Evolutionary conservation across 805 yeast genomes (phyloP).

Genomic region (Starmerella ratchasimensis): DNA sequence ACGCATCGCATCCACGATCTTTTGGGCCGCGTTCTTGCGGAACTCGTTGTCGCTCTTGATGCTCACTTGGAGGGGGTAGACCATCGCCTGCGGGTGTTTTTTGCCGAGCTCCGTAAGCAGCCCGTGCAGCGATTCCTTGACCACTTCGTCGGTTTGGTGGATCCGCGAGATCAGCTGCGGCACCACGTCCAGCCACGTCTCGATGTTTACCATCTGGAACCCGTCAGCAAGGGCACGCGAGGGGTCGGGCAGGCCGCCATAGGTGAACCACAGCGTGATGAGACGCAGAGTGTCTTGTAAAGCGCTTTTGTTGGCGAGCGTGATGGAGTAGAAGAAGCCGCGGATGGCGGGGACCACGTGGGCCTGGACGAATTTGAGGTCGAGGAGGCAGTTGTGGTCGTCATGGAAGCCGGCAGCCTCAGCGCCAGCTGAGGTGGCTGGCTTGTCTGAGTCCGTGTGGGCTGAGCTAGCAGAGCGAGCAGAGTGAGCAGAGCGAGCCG

Average conservation of each 20-base stretch:
- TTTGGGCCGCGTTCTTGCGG: conserved; percentile 80
- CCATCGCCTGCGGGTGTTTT: conserved; percentile 93
- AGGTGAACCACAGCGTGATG: conserved; percentile 87
- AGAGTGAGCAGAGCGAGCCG: too few species aligned
- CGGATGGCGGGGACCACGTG: conserved; percentile 93
- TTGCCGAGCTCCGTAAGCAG: conserved; percentile 77
- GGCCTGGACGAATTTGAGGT: conserved; percentile 44
- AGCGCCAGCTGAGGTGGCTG: conserved; percentile 23
- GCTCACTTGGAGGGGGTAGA: conserved; percentile 90
- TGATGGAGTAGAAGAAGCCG: conserved; percentile 90
- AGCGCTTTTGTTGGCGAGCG: conserved; percentile 73
- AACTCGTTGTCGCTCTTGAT: conserved; percentile 83
- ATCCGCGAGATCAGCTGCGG: conserved; percentile 94
- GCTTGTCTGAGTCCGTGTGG: too few species aligned
- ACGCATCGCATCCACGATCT: conserved; percentile 84
- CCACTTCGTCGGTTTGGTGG: conserved; percentile 83
- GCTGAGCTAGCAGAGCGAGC: too few species aligned
- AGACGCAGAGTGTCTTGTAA: conserved; percentile 84
- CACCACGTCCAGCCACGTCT: conserved; percentile 87
- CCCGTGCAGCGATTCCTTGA: conserved; percentile 65
- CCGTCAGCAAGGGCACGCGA: conserved; percentile 86
- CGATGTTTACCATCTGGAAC: conserved; percentile 72
- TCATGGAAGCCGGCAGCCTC: conserved; percentile 4
- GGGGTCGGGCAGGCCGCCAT: conserved; percentile 87
- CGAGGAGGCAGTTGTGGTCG: conserved; percentile 11